Base-by-base conservation (phyloP, 2,329 filamentous ascomycete species). In the Pseudogymnoascus sp. region DNA sequence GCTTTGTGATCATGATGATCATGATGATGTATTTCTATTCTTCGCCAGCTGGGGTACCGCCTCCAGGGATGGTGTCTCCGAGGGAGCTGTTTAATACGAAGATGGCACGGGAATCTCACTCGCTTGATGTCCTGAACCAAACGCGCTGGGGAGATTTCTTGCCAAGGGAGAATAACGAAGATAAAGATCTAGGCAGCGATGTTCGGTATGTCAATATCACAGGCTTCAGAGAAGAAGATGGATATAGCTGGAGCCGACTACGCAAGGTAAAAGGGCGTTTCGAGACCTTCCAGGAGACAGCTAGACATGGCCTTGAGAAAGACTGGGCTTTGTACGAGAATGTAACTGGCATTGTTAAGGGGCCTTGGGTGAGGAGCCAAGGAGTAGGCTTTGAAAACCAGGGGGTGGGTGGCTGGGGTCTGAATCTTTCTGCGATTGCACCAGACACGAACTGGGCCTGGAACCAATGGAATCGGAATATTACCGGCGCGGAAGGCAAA, bases 211-310 rank as follows among this genome's bases (percentile, higher is more conserved):
- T 91, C 62, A 90, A 91, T 67, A 76, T 96, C 59, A 89, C 89
- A 2, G 93, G 93, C 1, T 86, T 95, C 64, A 82, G 88, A 57
- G 76, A 84, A 54, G 81, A 85, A 18, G 89, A 96, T 74, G 84
- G 82, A 4, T 90, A 89, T 72, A 87, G 84, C 1, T 97, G 92
- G 92, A 81, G 86, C 34, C 79, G 91, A 62, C 76, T 97, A 20
- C 77, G 78, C 0, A 74, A 77, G 1, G 90, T 92, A 62, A 85
- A 83, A 70, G 75, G 85, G 63, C 81, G 82, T 65, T 89, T 86
- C 60, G 77, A 82, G 61, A 78, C 85, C 66, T 86, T 81, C 71
- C 57, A 58, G 57, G 32, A 58, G 37, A 8, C 38, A n/a, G 47
- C 47, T 11, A 54, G 6, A n/a, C 47, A 54, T 54, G 28, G 47